A percentile compares a stretch with the other conserved stretches of the same genome.
Evolutionary conservation across 169 alveolate genomes (phyloP).

Genomic region (Eimeria necatrix): DNA sequence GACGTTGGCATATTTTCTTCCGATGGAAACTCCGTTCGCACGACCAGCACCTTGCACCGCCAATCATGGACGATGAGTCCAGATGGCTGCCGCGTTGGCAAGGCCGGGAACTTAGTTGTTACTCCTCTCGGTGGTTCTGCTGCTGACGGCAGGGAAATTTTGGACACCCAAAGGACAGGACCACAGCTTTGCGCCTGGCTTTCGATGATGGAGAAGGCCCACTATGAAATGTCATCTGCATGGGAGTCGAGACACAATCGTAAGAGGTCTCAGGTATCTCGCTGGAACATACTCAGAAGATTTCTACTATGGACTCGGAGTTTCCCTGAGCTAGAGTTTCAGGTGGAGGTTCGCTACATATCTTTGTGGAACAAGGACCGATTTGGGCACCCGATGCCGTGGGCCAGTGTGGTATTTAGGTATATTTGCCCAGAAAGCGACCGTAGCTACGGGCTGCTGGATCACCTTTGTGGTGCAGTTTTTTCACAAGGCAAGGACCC

Average conservation of each 20-base stretch:
- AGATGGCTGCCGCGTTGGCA: slow-evolving; percentile 56
- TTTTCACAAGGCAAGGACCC: slow-evolving; percentile 5
- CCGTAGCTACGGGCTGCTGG: slow-evolving; percentile 40
- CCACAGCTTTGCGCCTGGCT: slow-evolving; percentile 73
- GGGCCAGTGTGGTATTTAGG: slow-evolving; percentile 50
- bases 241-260: slow-evolving; percentile 43
- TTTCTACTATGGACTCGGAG: not conserved
- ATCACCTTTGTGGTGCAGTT: slow-evolving; percentile 6
- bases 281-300: slow-evolving; percentile 8
- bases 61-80: slow-evolving; percentile 8
- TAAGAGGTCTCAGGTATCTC: not conserved
- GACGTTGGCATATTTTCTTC: slow-evolving; percentile 34
- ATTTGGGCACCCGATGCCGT: slow-evolving; percentile 70
- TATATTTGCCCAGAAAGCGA: slow-evolving; percentile 24
- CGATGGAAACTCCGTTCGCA: not conserved
- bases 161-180: slow-evolving; percentile 47
- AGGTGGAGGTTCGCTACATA: not conserved
- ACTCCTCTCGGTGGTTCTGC: slow-evolving; percentile 46
- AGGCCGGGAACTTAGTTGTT: slow-evolving; percentile 47
- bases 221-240: not conserved
- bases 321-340: slow-evolving; percentile 52
- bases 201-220: slow-evolving; percentile 22
- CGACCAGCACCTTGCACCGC: not conserved
- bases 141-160: slow-evolving; percentile 23
- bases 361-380: slow-evolving; percentile 74